Evolutionary conservation across 2,329 filamentous ascomycete genomes (phyloP), one percentile per base, ranked within the genome.

Genomic region (Colletotrichum magnum): DNA sequence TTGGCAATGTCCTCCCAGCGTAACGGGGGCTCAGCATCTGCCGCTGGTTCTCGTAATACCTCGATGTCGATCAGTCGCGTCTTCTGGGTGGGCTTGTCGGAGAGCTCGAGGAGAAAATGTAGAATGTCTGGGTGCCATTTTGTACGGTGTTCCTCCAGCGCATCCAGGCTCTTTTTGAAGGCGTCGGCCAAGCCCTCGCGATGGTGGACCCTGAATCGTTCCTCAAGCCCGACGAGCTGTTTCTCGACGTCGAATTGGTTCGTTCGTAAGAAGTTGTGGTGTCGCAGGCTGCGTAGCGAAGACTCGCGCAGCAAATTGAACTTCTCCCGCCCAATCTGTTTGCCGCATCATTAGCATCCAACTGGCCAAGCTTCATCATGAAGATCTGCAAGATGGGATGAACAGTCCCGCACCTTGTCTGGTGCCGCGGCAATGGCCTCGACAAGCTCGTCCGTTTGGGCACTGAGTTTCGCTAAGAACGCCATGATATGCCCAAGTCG

Each of bases 141-240:
- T 51, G 86, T 76, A 10, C 86, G 43, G 80, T 83, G 58, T 69
- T 80, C 76, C 12, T 86, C 82, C 21, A 97, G 80, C 69, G 90
- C 87, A 47, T 86, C 81, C 15, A 94, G 79, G 43, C 92, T 71
- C 59, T 82, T 77, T 6, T 85, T 82, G 48, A 98, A 80, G 68
- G 92, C 90, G 65, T 95, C 90, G 13, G 94, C 94, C 28, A 98
- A 83, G 47, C 89, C 89, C 74, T 98, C 95, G 71, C 93, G 90
- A 75, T 93, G 91, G 56, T 94, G 86, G 62, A 98, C 87, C 39
- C 90, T 88, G 74, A 98, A 96, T 74, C 95, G 94, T 81, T 98
- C 96, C 73, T 95, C 91, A 3, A 98, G 84, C 1, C 93, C 93
- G 57, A 89, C 84, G 2, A 95, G 84, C 43, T 86, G 86, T 45